Evolutionary conservation across 2,329 filamentous ascomycete genomes (phyloP).

Genomic region (Colletotrichum caudatum): DNA sequence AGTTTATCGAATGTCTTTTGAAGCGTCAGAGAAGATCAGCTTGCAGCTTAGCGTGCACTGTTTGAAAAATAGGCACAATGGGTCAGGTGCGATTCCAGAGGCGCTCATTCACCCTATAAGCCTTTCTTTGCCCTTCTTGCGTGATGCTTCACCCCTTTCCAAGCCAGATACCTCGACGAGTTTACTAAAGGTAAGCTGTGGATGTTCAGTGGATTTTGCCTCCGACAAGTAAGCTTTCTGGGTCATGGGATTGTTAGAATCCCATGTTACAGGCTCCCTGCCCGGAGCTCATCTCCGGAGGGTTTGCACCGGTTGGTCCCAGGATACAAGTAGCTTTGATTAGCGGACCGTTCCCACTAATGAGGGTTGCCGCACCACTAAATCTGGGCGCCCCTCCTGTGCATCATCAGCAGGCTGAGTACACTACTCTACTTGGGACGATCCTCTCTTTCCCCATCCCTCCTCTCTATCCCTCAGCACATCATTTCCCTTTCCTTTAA

Average conservation of each 20-base stretch:
- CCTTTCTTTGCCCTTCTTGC: not conserved
- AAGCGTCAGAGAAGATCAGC: not conserved
- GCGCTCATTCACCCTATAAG: no score
- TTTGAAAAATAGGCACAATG: not conserved
- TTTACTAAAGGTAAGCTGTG: not conserved
- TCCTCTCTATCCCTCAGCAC: not conserved
- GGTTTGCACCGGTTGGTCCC: conserved; percentile 17
- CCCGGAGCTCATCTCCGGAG: not conserved
- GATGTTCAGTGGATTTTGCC: not conserved
- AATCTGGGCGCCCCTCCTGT: conserved; percentile 25
- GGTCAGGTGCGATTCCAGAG: not conserved
- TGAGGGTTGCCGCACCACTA: conserved; percentile 33
- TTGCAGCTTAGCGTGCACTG: not conserved
- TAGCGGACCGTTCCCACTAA: conserved; percentile 37
- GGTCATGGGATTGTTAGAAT: conserved; percentile 31
- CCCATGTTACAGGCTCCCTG: conserved; percentile 24
- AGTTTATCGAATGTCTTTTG: no score
- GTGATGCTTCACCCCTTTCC: not conserved
- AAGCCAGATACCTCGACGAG: not conserved
- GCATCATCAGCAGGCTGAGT: conserved; percentile 18
- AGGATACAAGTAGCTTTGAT: not conserved
- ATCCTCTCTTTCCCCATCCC: conserved; percentile 14
- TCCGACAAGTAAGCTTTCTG: not conserved
- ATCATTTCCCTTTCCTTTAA: not conserved
- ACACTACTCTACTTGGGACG: conserved; percentile 17